Percentiles rank a stretch among this genome's conserved stretches.
Conservation (phyloP, 495 filamentous ascomycete species). For the Neurospora pannonica region DNA sequence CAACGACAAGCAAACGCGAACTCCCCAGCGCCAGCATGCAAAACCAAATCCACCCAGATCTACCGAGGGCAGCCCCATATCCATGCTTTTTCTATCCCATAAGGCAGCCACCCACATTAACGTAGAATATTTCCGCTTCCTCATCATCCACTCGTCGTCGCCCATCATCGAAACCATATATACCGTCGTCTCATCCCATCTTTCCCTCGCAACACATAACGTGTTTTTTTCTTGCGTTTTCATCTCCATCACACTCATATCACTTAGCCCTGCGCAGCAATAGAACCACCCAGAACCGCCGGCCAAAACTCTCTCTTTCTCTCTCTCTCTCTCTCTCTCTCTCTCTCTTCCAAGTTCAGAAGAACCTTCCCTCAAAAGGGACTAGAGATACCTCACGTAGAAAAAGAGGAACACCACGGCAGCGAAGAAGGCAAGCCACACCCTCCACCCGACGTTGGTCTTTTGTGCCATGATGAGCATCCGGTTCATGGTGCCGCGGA, state of each 20-base stretch:
- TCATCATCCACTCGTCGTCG: not conserved
- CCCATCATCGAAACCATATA: not conserved
- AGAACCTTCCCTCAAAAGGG: not conserved
- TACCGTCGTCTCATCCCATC: not conserved
- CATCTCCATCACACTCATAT: not conserved
- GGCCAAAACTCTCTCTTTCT: not conserved
- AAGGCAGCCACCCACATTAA: not conserved
- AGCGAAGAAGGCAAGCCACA: constrained; percentile 81
- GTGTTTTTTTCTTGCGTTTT: not conserved
- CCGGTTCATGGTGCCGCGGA: constrained; percentile 88
- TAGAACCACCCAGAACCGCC: not conserved
- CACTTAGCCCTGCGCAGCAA: not conserved
- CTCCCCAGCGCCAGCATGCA: not conserved
- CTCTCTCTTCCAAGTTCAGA: not conserved
- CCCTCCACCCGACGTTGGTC: constrained; percentile 88
- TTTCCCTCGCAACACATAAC: not conserved
- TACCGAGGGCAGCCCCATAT: not conserved
- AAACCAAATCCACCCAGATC: not conserved
- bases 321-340: not conserved
- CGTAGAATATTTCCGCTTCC: not conserved
- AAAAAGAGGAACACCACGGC: constrained; percentile 72
- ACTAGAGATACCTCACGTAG: constrained; percentile 61
- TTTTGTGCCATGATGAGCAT: constrained; percentile 94
- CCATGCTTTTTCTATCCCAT: not conserved
- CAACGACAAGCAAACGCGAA: not conserved